These are phyloP conservation scores for Miscanthus sacchariflorus DNA, from an alignment of 202 grass and related monocot species.

Conservation along the genomic window DNA sequence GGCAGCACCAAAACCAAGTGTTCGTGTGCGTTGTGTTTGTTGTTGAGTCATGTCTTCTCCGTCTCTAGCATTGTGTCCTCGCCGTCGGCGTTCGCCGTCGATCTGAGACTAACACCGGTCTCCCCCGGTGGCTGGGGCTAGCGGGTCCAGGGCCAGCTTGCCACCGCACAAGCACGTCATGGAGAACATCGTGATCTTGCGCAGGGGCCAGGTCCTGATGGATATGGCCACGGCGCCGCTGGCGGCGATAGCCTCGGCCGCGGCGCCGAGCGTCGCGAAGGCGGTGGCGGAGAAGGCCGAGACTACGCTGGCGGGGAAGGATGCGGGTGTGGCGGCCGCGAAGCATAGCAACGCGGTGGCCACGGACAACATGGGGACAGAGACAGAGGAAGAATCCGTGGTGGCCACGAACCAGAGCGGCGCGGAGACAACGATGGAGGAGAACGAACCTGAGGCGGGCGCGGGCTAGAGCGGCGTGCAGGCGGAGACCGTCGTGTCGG, in stretches of 20 bases:
- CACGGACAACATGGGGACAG: neutral
- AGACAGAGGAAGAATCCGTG: neutral
- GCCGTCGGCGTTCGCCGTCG: too few relatives aligned
- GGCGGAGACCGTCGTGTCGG: neutral
- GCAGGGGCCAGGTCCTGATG: conserved; percentile 35
- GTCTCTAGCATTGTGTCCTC: too few relatives aligned
- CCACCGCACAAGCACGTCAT: conserved; percentile 33
- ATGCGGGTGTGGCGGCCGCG: neutral
- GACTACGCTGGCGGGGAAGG: neutral
- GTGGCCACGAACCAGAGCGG: neutral
- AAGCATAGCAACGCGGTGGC: too few relatives aligned
- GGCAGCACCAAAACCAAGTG: too few relatives aligned
- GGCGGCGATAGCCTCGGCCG: neutral
- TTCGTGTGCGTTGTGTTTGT: too few relatives aligned
- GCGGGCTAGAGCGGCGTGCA: neutral
- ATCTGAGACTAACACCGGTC: too few relatives aligned
- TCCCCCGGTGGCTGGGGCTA: neutral
- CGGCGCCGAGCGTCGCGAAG: neutral
- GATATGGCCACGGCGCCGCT: neutral
- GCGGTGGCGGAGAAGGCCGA: neutral
- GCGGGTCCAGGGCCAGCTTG: neutral
- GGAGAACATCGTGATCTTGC: conserved; percentile 63
- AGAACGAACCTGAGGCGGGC: neutral
- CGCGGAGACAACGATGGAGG: neutral
- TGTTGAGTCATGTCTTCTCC: too few relatives aligned